A percentile compares a stretch with the other conserved stretches of the same genome.
phyloP scores from a whole-genome alignment of 2,329 filamentous ascomycete genomes.

The Diaporthe helianthi region DNA sequence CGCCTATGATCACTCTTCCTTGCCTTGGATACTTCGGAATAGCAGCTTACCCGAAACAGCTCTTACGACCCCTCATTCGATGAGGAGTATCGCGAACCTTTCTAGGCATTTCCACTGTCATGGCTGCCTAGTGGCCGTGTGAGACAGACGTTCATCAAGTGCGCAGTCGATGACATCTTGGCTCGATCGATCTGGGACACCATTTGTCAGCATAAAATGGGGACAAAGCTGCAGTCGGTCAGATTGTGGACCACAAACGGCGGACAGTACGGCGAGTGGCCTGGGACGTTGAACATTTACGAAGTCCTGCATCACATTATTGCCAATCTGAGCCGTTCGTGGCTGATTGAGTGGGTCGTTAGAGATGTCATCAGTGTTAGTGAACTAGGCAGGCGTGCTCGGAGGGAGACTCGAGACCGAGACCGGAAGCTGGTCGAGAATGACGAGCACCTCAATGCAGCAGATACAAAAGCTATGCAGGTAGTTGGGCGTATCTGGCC shows the following conservation, averaged over 20 bases:
- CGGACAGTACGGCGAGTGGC: background rate
- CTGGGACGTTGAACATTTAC: background rate
- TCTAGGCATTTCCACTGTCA: background rate
- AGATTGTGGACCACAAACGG: constrained; percentile 22
- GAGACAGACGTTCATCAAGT: constrained; percentile 9
- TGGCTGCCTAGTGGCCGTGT: background rate
- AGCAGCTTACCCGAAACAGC: background rate
- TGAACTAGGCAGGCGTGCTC: constrained; percentile 12
- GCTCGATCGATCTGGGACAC: constrained; percentile 22
- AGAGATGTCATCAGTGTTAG: background rate
- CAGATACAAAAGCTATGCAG: background rate
- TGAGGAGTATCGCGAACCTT: background rate
- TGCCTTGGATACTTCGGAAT: constrained; percentile 18
- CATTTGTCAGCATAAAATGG: constrained; percentile 1
- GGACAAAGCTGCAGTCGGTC: constrained; percentile 2
- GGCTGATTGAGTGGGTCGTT: constrained; percentile 22
- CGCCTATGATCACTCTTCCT: constrained; percentile 11
- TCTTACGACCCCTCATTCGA: constrained; percentile 9
- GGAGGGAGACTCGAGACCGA: constrained; percentile 13
- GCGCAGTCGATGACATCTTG: constrained; percentile 21
- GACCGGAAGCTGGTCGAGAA: background rate
- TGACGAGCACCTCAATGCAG: background rate
- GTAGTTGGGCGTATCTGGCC: constrained; percentile 16
- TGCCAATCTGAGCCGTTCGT: constrained; percentile 20
- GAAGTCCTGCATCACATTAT: background rate